Evolutionary conservation across 176 grass and related monocot species (phyloP).

Genomic region (Juncus inflexus): DNA sequence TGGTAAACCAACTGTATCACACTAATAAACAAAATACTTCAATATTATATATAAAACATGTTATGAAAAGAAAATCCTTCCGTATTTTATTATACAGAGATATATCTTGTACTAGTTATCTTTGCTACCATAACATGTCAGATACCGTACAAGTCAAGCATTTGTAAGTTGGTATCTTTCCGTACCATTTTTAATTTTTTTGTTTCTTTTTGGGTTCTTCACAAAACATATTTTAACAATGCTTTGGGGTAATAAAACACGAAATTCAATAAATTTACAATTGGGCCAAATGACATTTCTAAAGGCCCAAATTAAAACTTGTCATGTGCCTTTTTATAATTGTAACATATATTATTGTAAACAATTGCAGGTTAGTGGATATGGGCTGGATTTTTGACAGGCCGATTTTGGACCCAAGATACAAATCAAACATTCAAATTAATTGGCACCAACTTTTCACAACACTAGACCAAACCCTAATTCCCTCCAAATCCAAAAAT

Average conservation of each 20-base stretch:
- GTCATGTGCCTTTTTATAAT: too few species aligned
- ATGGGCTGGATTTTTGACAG: conserved; percentile 81
- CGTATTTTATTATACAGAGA: too few species aligned
- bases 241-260: too few species aligned
- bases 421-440: conserved; percentile 45
- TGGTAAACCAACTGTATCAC: conserved; percentile 1
- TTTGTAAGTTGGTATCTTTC: too few species aligned
- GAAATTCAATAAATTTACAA: background rate
- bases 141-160: too few species aligned
- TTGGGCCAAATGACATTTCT: background rate
- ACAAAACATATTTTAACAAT: background rate
- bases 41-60: too few species aligned
- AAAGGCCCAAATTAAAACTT: background rate
- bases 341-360: too few species aligned
- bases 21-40: conserved; percentile 10
- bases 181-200: background rate
- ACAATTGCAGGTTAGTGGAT: conserved; percentile 62
- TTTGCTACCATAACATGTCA: too few species aligned
- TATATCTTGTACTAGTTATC: background rate
- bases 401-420: conserved; percentile 59
- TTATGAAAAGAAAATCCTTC: too few species aligned
- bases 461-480: conserved; percentile 36
- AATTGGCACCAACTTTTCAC: conserved; percentile 58
- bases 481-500: conserved; percentile 28
- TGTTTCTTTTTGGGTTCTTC: background rate